phyloP scores from a whole-genome alignment of 2,329 filamentous ascomycete species.

The Talaromyces sp. region DNA sequence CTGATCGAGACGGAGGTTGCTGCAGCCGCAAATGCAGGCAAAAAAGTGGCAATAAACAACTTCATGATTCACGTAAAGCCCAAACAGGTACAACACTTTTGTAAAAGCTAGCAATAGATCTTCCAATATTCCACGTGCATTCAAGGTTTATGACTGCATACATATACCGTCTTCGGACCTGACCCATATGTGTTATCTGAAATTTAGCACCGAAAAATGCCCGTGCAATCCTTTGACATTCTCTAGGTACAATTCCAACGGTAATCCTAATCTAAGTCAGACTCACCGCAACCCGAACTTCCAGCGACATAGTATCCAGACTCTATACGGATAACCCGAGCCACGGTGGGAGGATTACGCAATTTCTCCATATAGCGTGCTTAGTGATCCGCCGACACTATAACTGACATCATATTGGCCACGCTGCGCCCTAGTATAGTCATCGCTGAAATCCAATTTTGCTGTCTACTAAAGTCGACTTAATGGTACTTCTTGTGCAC shows the following conservation, averaged over 20 bases:
- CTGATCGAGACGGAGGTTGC: slow-evolving; percentile 23
- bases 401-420: background rate
- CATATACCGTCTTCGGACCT: background rate
- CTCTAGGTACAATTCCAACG: background rate
- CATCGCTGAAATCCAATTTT: background rate
- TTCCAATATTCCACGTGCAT: background rate
- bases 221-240: background rate
- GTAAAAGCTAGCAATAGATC: background rate
- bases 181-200: background rate
- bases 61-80: slow-evolving; percentile 13
- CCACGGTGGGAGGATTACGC: background rate
- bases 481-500: background rate
- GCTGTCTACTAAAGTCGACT: background rate
- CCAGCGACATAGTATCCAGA: background rate
- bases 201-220: background rate
- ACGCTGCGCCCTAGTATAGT: background rate
- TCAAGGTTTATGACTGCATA: background rate
- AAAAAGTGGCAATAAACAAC: slow-evolving; percentile 13
- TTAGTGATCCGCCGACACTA: background rate
- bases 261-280: background rate
- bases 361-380: background rate
- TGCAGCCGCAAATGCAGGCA: slow-evolving; percentile 16
- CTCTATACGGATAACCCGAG: background rate
- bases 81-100: background rate
- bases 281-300: background rate